Percentiles rank a stretch among this genome's conserved stretches.
Evolutionary conservation across 768 basidiomycete genomes (phyloP).

Genomic region (Boletus vinaceobasis): DNA sequence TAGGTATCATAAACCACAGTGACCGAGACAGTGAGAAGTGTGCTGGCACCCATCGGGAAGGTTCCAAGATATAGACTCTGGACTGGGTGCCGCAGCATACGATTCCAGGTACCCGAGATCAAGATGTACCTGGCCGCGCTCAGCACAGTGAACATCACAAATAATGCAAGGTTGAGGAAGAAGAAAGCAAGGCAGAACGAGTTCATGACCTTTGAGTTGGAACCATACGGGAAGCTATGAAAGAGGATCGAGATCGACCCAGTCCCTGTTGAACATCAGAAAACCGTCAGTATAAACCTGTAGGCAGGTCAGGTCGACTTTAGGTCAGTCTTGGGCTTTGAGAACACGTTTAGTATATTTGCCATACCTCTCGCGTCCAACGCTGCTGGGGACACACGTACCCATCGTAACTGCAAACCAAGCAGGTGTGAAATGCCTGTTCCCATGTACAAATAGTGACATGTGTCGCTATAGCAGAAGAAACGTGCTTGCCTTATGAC

Average conservation of each 20-base stretch:
- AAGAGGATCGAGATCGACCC: slow-evolving; percentile 56
- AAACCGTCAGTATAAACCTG: neutral
- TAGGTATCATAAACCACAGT: slow-evolving; percentile 42
- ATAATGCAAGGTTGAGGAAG: slow-evolving; percentile 56
- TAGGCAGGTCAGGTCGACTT: neutral
- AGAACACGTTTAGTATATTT: neutral
- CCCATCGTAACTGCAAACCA: slow-evolving; percentile 60
- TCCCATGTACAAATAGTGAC: neutral
- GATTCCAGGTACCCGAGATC: slow-evolving; percentile 48
- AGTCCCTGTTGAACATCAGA: slow-evolving; percentile 33
- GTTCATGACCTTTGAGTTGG: slow-evolving; percentile 37
- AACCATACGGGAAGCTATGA: slow-evolving; percentile 54
- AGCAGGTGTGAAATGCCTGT: slow-evolving; percentile 50
- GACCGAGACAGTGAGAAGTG: slow-evolving; percentile 52
- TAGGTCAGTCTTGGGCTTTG: neutral
- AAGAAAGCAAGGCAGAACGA: slow-evolving; percentile 49
- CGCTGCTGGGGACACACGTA: slow-evolving; percentile 17
- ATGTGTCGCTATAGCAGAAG: neutral
- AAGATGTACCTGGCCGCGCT: slow-evolving; percentile 49
- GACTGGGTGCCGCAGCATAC: slow-evolving; percentile 48
- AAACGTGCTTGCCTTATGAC: slow-evolving; percentile 32
- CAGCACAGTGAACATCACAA: slow-evolving; percentile 45
- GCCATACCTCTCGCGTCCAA: neutral
- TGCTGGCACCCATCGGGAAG: slow-evolving; percentile 59
- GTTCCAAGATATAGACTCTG: slow-evolving; percentile 49